Conservation (phyloP, 495 filamentous ascomycete species). For the Aspergillus bertholletiae region DNA sequence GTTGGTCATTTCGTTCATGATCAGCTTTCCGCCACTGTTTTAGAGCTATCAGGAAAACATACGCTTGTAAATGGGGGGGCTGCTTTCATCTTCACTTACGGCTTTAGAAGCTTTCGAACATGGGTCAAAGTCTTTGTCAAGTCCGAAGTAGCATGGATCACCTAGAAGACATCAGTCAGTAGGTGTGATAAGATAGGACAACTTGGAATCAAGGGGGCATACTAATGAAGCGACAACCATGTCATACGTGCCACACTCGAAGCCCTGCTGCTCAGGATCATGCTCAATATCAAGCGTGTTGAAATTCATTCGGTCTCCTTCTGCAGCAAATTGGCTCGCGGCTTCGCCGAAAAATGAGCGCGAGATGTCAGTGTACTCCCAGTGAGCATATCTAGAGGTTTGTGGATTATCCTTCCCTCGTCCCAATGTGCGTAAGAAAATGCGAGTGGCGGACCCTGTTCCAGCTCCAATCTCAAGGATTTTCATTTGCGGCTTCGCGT, state of each 20-base stretch:
- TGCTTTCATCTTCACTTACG: slow-evolving; percentile 1
- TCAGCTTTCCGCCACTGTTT: slow-evolving; percentile 6
- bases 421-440: slow-evolving; percentile 31
- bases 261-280: slow-evolving; percentile 43
- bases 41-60: neutral
- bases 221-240: slow-evolving; percentile 40
- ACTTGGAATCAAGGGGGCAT: too few relatives aligned
- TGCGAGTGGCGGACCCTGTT: slow-evolving; percentile 46
- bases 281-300: slow-evolving; percentile 39
- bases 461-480: slow-evolving; percentile 56
- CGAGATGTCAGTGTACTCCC: slow-evolving; percentile 48
- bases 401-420: slow-evolving; percentile 4
- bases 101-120: slow-evolving; percentile 24
- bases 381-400: slow-evolving; percentile 18
- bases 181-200: neutral
- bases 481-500: slow-evolving; percentile 36
- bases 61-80: neutral
- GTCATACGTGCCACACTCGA: slow-evolving; percentile 43
- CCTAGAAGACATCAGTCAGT: slow-evolving; percentile 3
- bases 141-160: slow-evolving; percentile 28
- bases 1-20: slow-evolving; percentile 15
- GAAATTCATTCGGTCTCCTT: slow-evolving; percentile 7
- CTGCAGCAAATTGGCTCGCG: neutral
- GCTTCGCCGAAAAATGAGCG: slow-evolving; percentile 19
- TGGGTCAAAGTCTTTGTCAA: slow-evolving; percentile 35